Conservation (phyloP, 345 rosid species). For the Jatropha curcas region DNA sequence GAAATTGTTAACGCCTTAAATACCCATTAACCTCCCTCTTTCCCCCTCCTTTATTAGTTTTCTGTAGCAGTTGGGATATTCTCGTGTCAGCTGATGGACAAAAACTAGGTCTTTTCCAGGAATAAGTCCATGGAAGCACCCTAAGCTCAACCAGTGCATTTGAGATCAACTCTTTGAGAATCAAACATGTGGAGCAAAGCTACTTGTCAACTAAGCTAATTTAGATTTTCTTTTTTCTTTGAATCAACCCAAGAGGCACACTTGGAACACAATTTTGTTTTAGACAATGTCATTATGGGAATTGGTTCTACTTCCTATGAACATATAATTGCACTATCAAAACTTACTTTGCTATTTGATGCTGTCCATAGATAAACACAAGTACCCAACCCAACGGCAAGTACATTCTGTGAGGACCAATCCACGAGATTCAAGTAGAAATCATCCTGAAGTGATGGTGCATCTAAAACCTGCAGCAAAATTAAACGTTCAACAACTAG, state of each 20-base stretch:
- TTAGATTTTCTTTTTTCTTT: no score
- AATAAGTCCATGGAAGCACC: no score
- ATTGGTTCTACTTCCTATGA: neutral
- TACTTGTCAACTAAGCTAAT: no score
- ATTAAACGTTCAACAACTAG: neutral
- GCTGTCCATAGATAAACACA: constrained; percentile 98
- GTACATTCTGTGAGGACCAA: constrained; percentile 97
- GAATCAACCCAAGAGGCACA: neutral
- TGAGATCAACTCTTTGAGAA: no score
- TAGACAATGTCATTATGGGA: neutral
- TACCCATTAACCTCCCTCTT: neutral
- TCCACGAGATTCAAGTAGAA: constrained; percentile 95
- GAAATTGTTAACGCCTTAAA: neutral
- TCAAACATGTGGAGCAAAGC: no score
- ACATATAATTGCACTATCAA: neutral
- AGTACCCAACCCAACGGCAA: constrained; percentile 93
- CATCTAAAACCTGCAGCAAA: constrained; percentile 82
- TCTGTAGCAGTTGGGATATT: no score
- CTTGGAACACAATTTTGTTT: neutral
- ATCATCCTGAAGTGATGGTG: constrained; percentile 96
- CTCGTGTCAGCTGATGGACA: no score
- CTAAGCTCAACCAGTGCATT: no score
- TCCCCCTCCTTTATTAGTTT: no score
- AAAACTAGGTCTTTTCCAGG: no score
- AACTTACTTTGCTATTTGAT: constrained; percentile 87